phyloP scores from a whole-genome alignment of 2,329 filamentous ascomycete species.

The Fonsecaea multimorphosa region DNA sequence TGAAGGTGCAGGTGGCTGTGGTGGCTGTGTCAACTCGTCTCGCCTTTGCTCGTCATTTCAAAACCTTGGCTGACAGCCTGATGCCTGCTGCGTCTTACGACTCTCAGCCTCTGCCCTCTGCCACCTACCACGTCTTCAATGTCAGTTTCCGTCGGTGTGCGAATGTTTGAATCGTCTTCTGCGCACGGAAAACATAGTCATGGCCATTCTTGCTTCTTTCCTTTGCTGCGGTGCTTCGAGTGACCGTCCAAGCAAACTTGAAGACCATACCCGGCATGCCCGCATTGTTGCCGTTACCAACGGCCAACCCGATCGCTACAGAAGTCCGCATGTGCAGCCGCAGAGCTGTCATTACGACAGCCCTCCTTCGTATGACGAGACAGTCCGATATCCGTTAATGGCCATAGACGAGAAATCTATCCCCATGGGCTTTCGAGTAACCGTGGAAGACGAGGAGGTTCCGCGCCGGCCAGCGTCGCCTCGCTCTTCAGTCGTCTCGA shows the following conservation, averaged over 20 bases:
- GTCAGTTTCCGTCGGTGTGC: not conserved
- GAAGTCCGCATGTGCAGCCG: slow-evolving; percentile 14
- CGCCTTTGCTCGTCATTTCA: not conserved
- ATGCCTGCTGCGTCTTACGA: not conserved
- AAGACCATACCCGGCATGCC: slow-evolving; percentile 30
- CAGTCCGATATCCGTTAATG: slow-evolving; percentile 16
- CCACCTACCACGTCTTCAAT: not conserved
- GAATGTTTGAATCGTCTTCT: not conserved
- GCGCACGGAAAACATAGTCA: not conserved
- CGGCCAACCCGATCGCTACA: not conserved
- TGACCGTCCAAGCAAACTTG: slow-evolving; percentile 23
- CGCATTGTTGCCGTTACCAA: slow-evolving; percentile 30
- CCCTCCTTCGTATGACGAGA: slow-evolving; percentile 33
- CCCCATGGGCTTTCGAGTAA: slow-evolving; percentile 14
- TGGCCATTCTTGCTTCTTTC: slow-evolving; percentile 18
- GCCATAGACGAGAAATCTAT: slow-evolving; percentile 30
- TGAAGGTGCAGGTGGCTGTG: not conserved
- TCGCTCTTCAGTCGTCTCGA: slow-evolving; percentile 34
- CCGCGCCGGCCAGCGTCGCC: slow-evolving; percentile 30
- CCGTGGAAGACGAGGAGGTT: slow-evolving; percentile 12
- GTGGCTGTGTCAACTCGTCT: not conserved
- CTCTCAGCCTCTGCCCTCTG: not conserved
- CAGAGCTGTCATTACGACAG: slow-evolving; percentile 15
- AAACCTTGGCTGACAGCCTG: not conserved
- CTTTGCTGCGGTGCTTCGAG: slow-evolving; percentile 25